phyloP scores from a whole-genome alignment of 148 eudicot species.

The Dysphania ambrosioides region DNA sequence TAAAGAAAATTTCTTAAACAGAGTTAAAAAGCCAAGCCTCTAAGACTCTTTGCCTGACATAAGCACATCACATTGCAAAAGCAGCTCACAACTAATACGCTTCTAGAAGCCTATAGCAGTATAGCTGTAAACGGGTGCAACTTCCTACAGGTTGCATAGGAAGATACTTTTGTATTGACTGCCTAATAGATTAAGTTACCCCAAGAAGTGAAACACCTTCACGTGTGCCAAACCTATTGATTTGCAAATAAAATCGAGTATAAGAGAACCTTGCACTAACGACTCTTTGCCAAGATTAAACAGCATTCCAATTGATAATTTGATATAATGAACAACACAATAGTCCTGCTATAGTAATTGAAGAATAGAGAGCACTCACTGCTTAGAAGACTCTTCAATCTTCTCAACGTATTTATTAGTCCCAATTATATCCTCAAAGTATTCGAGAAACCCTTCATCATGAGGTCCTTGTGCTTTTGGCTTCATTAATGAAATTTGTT shows the following conservation, averaged over 20 bases:
- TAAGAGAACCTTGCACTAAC: neutral
- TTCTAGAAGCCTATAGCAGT: neutral
- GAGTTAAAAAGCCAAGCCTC: neutral
- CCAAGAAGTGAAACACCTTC: neutral
- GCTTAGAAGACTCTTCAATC: conserved; percentile 79
- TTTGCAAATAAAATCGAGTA: neutral
- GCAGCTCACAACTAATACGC: neutral
- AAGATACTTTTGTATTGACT: neutral
- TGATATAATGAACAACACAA: neutral
- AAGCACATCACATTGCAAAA: neutral
- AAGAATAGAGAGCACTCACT: conserved; percentile 47
- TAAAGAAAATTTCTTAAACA: neutral
- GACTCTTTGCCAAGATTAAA: neutral
- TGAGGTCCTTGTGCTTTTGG: conserved; percentile 91
- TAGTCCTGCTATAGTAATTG: neutral
- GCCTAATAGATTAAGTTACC: neutral
- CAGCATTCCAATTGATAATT: neutral
- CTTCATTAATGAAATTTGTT: conserved; percentile 91
- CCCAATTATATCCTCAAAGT: conserved; percentile 67
- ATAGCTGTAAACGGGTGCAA: neutral
- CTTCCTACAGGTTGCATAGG: neutral
- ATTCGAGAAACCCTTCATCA: conserved; percentile 93
- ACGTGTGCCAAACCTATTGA: neutral
- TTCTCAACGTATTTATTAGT: conserved; percentile 91
- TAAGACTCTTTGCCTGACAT: neutral